A percentile compares a stretch with the other conserved stretches of the same genome.
These are phyloP conservation scores for Grosmannia serpens DNA, from an alignment of 2,329 filamentous ascomycete genomes.

Conservation along the genomic window DNA sequence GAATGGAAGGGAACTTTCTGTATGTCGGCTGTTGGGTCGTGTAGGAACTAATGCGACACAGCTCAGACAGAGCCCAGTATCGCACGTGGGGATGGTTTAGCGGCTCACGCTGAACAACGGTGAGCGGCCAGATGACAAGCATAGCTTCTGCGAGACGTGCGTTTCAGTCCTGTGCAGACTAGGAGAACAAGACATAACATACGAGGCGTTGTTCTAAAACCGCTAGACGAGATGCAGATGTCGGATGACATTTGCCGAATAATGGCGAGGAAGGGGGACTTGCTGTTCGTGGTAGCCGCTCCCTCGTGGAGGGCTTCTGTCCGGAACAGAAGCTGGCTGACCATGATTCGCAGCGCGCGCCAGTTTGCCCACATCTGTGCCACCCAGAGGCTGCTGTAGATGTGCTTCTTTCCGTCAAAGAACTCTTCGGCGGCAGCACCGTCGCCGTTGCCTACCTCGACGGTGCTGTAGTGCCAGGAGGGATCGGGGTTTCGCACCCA, in stretches of 20 bases:
- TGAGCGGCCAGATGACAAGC: neutral
- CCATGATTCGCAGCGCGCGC: neutral
- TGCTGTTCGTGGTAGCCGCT: too few species aligned
- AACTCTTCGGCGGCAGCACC: neutral
- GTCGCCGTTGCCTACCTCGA: neutral
- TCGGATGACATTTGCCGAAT: neutral
- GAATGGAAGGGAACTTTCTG: too few species aligned
- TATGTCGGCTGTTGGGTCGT: too few species aligned
- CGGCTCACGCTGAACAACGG: neutral
- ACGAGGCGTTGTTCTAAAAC: neutral
- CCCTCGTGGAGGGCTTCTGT: neutral
- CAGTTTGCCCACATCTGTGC: neutral
- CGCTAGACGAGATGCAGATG: neutral
- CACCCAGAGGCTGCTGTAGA: neutral
- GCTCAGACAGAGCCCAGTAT: neutral
- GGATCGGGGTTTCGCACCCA: neutral
- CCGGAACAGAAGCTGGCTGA: neutral
- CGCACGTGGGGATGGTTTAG: neutral
- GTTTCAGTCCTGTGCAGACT: neutral
- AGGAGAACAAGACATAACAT: neutral
- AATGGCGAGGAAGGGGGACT: neutral
- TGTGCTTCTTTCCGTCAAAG: neutral
- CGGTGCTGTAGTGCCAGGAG: neutral
- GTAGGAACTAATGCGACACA: neutral
- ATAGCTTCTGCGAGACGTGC: neutral